Base-by-base conservation (phyloP, 202 grass and related monocot species). In the Saccharum hybrid region DNA sequence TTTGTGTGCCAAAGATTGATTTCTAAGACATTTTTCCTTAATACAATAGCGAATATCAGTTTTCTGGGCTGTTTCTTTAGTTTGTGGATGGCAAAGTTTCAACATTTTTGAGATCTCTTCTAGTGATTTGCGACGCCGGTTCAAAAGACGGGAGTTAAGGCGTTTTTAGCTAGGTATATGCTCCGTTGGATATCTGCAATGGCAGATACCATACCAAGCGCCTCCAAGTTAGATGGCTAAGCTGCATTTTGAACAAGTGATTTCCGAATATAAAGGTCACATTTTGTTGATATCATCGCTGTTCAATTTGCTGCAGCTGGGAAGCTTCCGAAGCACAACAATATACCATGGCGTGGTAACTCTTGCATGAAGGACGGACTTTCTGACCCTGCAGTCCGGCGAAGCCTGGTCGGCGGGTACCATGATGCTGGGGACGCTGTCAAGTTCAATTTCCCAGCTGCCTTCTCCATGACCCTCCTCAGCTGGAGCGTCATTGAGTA, bases 401-500 rank as follows among this genome's bases (percentile, higher is more conserved):
- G 81, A 74, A 91, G 87, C 60, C 90, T 95, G 1, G 93, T 88
- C 1, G 92, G 95, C 0, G 95, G 95, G 0, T 98, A 88, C 82
- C 95, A 94, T 23, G 95, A 98, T 14, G 92, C 70, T 2, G 95
- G 92, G 4, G 87, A 63, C 28, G 95, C 95, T 3, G 72, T 91
- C 33, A 98, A 98, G 82, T 95, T 90, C 77, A 98, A 94, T 80
- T 98, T 98, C 71, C 92, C 95, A n/a, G 59, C 76, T 45, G 91
- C 95, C 54, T 93, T 98, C 76, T 92, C 95, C 85, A 91, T 98
- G 90, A 98, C 95, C 43, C 81, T 98, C 76, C 89, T 98, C 16
- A 95, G 95, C 80, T 98, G 95, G 95, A 95, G 95, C 31, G 89
- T 98, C 82, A 95, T 98, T 28, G 95, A 98, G 85, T 98, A 98